Conservation (phyloP, 495 filamentous ascomycete genomes). For the Aspergillus sclerotiicarbonarius region DNA sequence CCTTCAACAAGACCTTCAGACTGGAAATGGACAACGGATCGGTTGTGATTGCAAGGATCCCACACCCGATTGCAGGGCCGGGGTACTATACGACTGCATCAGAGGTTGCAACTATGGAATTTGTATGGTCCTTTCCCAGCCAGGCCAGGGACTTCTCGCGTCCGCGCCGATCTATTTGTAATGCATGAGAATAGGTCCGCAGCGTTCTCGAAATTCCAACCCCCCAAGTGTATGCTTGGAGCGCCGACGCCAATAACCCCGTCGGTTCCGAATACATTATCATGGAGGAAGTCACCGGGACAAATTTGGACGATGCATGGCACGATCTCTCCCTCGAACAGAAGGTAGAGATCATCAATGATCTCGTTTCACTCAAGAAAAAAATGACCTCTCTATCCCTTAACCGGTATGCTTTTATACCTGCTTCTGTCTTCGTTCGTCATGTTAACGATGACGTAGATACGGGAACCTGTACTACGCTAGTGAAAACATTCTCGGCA, state of each 20-base stretch:
- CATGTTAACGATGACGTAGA: slow-evolving; percentile 12
- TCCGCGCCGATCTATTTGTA: too few relatives aligned
- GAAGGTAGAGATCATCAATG: slow-evolving; percentile 27
- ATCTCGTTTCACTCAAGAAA: slow-evolving; percentile 27
- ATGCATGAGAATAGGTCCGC: slow-evolving; percentile 16
- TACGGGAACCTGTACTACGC: slow-evolving; percentile 31
- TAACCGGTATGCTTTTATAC: too few relatives aligned
- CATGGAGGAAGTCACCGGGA: slow-evolving; percentile 34
- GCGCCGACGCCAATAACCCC: slow-evolving; percentile 24
- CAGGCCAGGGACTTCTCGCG: too few relatives aligned
- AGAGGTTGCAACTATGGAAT: slow-evolving; percentile 42
- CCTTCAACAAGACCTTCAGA: slow-evolving; percentile 40
- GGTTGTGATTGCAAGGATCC: slow-evolving; percentile 35
- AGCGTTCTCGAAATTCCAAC: slow-evolving; percentile 27
- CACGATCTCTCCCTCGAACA: slow-evolving; percentile 22
- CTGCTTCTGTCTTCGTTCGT: too few relatives aligned
- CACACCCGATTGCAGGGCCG: slow-evolving; percentile 32
- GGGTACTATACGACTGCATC: slow-evolving; percentile 25
- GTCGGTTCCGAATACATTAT: slow-evolving; percentile 44
- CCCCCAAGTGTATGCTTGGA: slow-evolving; percentile 41
- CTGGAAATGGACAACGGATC: slow-evolving; percentile 33
- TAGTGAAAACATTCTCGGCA: slow-evolving; percentile 5
- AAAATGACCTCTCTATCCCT: slow-evolving; percentile 27
- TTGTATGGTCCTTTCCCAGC: too few relatives aligned
- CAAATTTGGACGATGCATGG: slow-evolving; percentile 27